phyloP scores from a whole-genome alignment of 2,329 filamentous ascomycete species.

The Sporothrix inflata region DNA sequence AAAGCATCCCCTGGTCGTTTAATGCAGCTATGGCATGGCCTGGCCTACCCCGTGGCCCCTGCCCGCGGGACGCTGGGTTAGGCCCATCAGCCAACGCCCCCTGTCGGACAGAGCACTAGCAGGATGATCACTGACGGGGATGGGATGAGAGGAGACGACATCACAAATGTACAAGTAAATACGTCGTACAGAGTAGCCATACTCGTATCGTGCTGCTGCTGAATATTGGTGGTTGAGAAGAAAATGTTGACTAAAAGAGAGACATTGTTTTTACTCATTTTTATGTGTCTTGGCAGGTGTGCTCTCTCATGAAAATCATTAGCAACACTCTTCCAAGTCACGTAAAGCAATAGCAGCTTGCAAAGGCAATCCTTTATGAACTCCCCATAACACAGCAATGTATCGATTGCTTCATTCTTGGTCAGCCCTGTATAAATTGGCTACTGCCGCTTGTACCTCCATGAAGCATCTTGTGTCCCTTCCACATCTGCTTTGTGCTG shows the following conservation, averaged over 20 bases:
- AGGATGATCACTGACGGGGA: slow-evolving; percentile 11
- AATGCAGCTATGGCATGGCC: neutral
- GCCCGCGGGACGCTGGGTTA: neutral
- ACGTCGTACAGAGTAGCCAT: too few relatives aligned
- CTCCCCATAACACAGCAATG: too few relatives aligned
- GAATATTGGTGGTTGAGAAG: too few relatives aligned
- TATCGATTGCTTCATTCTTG: too few relatives aligned
- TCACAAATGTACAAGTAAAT: neutral
- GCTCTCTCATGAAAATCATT: too few relatives aligned
- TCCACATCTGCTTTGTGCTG: neutral
- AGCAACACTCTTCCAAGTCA: too few relatives aligned
- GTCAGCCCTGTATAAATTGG: too few relatives aligned
- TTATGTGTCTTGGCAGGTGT: neutral
- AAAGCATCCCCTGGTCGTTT: slow-evolving; percentile 11
- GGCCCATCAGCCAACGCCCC: neutral
- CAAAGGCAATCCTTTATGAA: too few relatives aligned
- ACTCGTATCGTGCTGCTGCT: too few relatives aligned
- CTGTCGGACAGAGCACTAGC: neutral
- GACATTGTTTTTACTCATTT: neutral
- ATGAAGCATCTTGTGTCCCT: neutral
- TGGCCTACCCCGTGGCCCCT: neutral
- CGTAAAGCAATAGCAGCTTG: too few relatives aligned
- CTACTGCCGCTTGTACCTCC: neutral
- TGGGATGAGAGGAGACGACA: neutral
- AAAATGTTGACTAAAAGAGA: neutral